These are phyloP conservation scores for Scolecobasidium constrictum DNA, from an alignment of 2,329 filamentous ascomycete genomes.

Conservation along the genomic window DNA sequence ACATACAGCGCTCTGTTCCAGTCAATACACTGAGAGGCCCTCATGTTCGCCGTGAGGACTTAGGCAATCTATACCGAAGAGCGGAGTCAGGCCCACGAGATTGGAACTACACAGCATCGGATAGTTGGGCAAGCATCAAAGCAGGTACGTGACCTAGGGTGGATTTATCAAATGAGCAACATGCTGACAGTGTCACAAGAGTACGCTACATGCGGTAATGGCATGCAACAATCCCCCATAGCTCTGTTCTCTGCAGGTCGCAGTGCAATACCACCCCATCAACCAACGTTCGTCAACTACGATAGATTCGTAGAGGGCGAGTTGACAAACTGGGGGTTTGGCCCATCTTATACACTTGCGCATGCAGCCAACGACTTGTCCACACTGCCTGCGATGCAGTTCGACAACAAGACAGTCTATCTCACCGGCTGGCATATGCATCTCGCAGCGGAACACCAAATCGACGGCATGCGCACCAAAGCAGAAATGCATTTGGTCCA, in stretches of 20 bases:
- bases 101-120: slow-evolving; percentile 26
- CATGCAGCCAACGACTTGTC: slow-evolving; percentile 26
- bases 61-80: too few relatives aligned
- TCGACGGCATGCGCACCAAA: slow-evolving; percentile 31
- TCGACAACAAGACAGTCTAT: slow-evolving; percentile 34
- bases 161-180: not conserved
- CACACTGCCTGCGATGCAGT: slow-evolving; percentile 28
- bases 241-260: slow-evolving; percentile 27
- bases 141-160: slow-evolving; percentile 16
- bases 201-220: slow-evolving; percentile 37
- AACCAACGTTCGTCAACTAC: slow-evolving; percentile 34
- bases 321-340: slow-evolving; percentile 40
- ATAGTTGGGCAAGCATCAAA: slow-evolving; percentile 29
- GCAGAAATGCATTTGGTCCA: slow-evolving; percentile 42
- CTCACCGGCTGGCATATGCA: slow-evolving; percentile 42
- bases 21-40: too few relatives aligned
- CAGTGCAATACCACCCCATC: slow-evolving; percentile 30
- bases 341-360: slow-evolving; percentile 32
- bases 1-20: too few relatives aligned
- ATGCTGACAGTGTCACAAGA: slow-evolving; percentile 15
- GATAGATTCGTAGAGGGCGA: slow-evolving; percentile 23
- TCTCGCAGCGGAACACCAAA: slow-evolving; percentile 38
- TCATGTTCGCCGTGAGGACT: too few relatives aligned
- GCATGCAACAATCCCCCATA: slow-evolving; percentile 41
- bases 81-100: too few relatives aligned